Evolutionary conservation across 805 yeast genomes (phyloP), one percentile per base, ranked within the genome.

Genomic region (Zygoascus biomembranicola): DNA sequence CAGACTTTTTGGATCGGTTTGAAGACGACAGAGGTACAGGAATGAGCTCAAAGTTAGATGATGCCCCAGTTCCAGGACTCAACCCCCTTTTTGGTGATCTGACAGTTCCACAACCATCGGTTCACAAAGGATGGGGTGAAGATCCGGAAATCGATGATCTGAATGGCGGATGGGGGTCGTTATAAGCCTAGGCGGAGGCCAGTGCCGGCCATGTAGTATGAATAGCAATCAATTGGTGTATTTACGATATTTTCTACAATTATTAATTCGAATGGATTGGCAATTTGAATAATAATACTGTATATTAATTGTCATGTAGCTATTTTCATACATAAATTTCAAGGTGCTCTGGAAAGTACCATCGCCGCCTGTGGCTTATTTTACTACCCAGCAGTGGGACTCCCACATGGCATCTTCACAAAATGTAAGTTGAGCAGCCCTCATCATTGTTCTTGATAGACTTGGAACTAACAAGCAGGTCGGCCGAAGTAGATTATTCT

Each of bases 1-100:
- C 81, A 19, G 81, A 80, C 16, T 73, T 89, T 11, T 69, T 84
- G 53, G 96, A 88, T 63, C 81, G 79, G 51, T 70, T 88, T 37
- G 95, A 86, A 39, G 59, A 87, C 81, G 48, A 53, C 13, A 11
- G 10, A 13, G 39, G 16, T 13, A 35, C 4, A 13, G 44, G 47
- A 32, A 35, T 32, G 31, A 50, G 23, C 39, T 39, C 54, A 23
- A 51, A 31, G 26, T 43, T 53, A 16, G 48, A 41, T 19, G 11
- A 9, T 49, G 56, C 49, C 11, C 49, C 23, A 2, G 43, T 37
- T 8, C 16, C 32, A 9, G 37, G 23, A 13, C 13, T 49, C n/a
- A 45, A 50, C 43, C 51, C 58, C 4, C 42, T 59, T 19, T 61
- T 60, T 45, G 46, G 49, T n/a, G 58, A 46, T 18, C 39, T 60